Conservation (phyloP, 2,329 filamentous ascomycete genomes). For the Aspergillus brasiliensis region DNA sequence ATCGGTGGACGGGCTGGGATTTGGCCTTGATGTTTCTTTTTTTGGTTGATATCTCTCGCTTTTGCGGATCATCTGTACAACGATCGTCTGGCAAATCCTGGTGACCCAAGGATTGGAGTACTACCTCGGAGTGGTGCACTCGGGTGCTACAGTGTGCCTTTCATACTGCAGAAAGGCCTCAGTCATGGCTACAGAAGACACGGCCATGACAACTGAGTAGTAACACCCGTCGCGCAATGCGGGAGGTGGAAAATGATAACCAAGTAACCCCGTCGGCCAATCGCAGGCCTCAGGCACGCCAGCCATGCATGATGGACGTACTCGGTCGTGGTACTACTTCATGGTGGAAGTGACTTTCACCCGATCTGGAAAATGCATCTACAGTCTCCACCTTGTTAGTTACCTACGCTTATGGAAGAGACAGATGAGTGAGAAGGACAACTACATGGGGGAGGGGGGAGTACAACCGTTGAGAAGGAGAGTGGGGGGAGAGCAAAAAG, state of each 20-base stretch:
- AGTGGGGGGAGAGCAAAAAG: conserved; percentile 2
- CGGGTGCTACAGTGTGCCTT: not conserved
- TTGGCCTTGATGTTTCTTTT: not conserved
- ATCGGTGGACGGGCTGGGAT: not conserved
- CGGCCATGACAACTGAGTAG: not conserved
- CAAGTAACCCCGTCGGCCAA: not conserved
- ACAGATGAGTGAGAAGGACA: not conserved
- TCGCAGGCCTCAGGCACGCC: not conserved
- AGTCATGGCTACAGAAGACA: not conserved
- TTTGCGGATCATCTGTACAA: not conserved
- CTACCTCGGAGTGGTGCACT: not conserved
- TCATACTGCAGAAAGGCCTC: not conserved
- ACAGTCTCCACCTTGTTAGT: not conserved
- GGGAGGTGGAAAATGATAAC: not conserved
- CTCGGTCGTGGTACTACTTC: not conserved
- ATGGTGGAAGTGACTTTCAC: conserved; percentile 7
- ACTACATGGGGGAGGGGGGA: not conserved
- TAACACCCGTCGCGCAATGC: not conserved
- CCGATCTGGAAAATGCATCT: conserved; percentile 18
- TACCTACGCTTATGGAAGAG: too few relatives aligned
- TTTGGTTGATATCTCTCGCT: not conserved
- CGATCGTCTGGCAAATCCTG: not conserved
- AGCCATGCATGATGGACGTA: not conserved
- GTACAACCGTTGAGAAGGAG: conserved; percentile 2
- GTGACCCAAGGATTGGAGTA: not conserved